Conservation (phyloP, 2,329 filamentous ascomycete genomes). For the Pseudocercospora musae region DNA sequence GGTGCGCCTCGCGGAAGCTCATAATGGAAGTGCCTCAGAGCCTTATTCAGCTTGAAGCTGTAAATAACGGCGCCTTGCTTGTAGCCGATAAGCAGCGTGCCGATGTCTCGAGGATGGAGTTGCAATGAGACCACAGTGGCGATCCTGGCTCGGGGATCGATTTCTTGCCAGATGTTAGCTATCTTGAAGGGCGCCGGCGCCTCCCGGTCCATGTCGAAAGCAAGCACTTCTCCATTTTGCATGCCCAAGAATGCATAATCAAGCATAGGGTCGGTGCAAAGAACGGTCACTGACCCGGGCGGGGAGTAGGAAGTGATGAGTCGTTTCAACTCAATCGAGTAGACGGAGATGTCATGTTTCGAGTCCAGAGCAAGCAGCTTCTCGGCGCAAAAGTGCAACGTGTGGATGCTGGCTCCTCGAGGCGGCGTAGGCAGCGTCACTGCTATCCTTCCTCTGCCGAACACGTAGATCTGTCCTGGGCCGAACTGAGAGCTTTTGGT, state of each 20-base stretch:
- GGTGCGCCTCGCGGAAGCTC: slow-evolving; percentile 75
- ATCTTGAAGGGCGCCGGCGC: slow-evolving; percentile 73
- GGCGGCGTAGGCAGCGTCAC: slow-evolving; percentile 69
- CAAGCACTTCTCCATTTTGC: slow-evolving; percentile 68
- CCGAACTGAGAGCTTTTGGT: slow-evolving; percentile 86
- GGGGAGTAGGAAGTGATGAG: slow-evolving; percentile 68
- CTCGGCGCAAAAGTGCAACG: slow-evolving; percentile 80
- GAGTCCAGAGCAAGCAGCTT: slow-evolving; percentile 80
- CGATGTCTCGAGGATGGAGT: slow-evolving; percentile 88
- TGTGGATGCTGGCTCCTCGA: slow-evolving; percentile 66
- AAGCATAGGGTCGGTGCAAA: slow-evolving; percentile 82
- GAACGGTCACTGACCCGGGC: slow-evolving; percentile 68
- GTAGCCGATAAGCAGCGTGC: slow-evolving; percentile 88
- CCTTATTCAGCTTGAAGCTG: slow-evolving; percentile 86
- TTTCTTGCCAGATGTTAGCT: slow-evolving; percentile 79
- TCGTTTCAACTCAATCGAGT: slow-evolving; percentile 69
- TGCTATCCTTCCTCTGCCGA: slow-evolving; percentile 77
- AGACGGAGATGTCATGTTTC: slow-evolving; percentile 81
- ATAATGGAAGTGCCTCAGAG: slow-evolving; percentile 79
- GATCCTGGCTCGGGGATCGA: slow-evolving; percentile 64
- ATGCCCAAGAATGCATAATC: slow-evolving; percentile 86
- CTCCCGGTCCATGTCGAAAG: slow-evolving; percentile 89
- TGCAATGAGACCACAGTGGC: slow-evolving; percentile 71
- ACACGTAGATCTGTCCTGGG: slow-evolving; percentile 81
- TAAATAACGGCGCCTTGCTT: slow-evolving; percentile 82